These are phyloP conservation scores for Domatiomyces globalis DNA, from an alignment of 2,329 filamentous ascomycete species.

Conservation along the genomic window DNA sequence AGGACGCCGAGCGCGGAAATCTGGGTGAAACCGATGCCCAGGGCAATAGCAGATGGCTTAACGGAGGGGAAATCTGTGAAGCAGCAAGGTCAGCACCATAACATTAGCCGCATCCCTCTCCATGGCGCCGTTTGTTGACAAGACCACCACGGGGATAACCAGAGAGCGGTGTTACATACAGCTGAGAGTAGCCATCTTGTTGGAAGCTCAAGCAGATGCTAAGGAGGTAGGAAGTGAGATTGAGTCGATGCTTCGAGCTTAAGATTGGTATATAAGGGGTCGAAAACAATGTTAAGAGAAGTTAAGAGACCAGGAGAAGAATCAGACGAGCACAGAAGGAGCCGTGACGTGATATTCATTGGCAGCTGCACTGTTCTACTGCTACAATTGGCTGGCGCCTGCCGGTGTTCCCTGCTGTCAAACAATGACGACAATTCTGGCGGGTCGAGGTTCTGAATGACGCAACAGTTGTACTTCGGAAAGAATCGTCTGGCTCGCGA, in stretches of 20 bases:
- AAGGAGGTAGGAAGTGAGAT: neutral
- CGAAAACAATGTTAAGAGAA: neutral
- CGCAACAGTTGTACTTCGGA: neutral
- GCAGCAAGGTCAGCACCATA: constrained; percentile 7
- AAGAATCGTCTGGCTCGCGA: neutral
- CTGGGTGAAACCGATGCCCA: constrained; percentile 94
- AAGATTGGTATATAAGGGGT: neutral
- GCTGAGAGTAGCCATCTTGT: constrained; percentile 45
- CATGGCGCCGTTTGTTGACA: neutral
- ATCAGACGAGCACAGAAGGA: neutral
- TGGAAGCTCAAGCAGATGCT: constrained; percentile 5
- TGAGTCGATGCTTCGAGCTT: neutral
- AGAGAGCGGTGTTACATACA: constrained; percentile 32
- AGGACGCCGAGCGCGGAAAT: constrained; percentile 76
- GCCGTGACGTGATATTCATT: neutral
- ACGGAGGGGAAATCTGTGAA: constrained; percentile 57
- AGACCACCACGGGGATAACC: too few relatives aligned
- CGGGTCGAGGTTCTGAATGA: neutral
- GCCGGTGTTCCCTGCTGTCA: neutral
- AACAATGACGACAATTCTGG: neutral
- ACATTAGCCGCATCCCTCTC: neutral
- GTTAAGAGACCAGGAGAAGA: neutral
- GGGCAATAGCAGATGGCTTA: constrained; percentile 94
- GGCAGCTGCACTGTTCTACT: neutral
- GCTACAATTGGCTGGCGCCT: neutral